A percentile compares a stretch with the other conserved stretches of the same genome.
These are phyloP conservation scores for Argentina anserina DNA, from an alignment of 306 rosid genomes.

Conservation along the genomic window DNA sequence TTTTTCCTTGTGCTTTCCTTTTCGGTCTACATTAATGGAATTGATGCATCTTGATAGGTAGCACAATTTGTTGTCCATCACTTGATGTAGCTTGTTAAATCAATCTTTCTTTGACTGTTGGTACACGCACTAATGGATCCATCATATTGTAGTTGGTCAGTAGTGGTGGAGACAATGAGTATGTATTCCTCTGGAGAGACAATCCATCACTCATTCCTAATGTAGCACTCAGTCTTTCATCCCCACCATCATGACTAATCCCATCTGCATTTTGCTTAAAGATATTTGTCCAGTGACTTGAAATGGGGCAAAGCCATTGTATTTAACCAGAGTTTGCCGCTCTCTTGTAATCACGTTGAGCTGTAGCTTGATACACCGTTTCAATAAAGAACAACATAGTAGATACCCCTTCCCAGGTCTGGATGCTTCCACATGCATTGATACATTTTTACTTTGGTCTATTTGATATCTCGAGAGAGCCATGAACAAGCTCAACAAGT, in stretches of 20 bases:
- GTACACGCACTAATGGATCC: too few relatives aligned
- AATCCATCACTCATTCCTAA: too few relatives aligned
- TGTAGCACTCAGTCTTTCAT: too few relatives aligned
- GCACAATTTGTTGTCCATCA: conserved; percentile 54
- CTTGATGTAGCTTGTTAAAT: too few relatives aligned
- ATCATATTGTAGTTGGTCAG: too few relatives aligned
- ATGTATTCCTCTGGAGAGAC: too few relatives aligned
- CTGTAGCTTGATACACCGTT: conserved; percentile 60
- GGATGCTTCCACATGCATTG: conserved; percentile 67
- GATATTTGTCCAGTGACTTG: conserved; percentile 62
- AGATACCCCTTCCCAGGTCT: conserved; percentile 72
- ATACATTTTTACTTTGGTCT: conserved; percentile 58
- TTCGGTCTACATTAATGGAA: conserved; percentile 47
- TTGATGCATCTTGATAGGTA: conserved; percentile 46
- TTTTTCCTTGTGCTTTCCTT: conserved; percentile 74
- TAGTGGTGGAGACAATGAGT: too few relatives aligned
- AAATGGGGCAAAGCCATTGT: conserved; percentile 80
- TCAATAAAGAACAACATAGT: conserved; percentile 53
- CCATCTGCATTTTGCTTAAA: conserved; percentile 50
- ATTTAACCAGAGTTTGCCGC: conserved; percentile 57
- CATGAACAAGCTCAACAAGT: conserved; percentile 69
- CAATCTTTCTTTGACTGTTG: too few relatives aligned
- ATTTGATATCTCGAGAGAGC: conserved; percentile 54
- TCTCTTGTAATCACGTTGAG: conserved; percentile 46
- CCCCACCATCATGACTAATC: conserved; percentile 38